Base-by-base conservation (phyloP, 1,284 basidiomycete species). In the Fistulina hepatica region DNA sequence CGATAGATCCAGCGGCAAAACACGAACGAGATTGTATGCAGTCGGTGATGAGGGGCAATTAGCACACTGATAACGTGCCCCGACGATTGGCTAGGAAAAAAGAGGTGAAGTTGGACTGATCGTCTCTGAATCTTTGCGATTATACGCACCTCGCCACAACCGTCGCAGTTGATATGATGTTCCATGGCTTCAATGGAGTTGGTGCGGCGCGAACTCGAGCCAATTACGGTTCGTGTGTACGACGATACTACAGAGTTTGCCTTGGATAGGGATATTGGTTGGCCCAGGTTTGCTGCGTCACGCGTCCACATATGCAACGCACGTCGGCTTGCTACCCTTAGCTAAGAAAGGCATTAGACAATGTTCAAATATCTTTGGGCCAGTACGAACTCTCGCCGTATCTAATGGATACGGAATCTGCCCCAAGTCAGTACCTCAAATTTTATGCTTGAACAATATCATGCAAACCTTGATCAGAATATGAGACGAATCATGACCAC, bases 341-440 rank as follows among this genome's bases (percentile, higher is more conserved):
- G 55, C 65, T 68, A 34, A n/a, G n/a, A 27, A 21, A 12, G 12
- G 13, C 19, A 9, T 44, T 40, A 32, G 39, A 21, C 28, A 32
- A 17, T 12, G 11, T 24, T 20, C 9, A 30, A 35, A 27, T 6
- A 12, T 7, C 17, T 13, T 13, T 5, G 22, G 12, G 28, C 2
- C 5, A 13, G 9, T 3, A 39, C 47, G 39, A 22, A 89, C 76
- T 52, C 89, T 79, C 8, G 69, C 66, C 5, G 67, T 70, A 36
- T 79, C 76, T 12, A 92, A 62, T 2, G 89, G 86, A 44, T 82
- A 76, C 0, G 89, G 89, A 27, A 92, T 90, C 86, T 91, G 23
- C 22, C 41, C 34, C 23, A 39, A 42, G 39, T 39, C 19, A 36
- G 8, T 28, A 16, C 16, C 15, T 33, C 5, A 19, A 20, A 34